Percentiles rank a stretch among this genome's conserved stretches.
Evolutionary conservation across 495 filamentous ascomycete species (phyloP).

Genomic region (Pyrenula massariospora): DNA sequence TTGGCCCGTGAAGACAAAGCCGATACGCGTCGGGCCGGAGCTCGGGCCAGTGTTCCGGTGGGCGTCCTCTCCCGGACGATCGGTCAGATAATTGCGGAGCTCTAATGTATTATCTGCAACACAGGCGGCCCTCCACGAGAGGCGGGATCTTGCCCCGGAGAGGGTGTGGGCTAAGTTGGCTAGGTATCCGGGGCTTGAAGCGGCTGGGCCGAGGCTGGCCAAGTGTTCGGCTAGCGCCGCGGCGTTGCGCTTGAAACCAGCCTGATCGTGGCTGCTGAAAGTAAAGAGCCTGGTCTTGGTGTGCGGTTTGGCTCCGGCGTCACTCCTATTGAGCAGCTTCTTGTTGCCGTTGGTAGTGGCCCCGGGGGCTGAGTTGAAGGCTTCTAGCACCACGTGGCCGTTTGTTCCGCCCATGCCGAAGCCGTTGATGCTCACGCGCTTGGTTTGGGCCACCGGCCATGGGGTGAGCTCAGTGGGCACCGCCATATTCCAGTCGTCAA

Average conservation of each 20-base stretch:
- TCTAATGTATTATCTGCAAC: conserved; percentile 6
- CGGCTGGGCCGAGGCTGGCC: neutral
- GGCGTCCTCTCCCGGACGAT: neutral
- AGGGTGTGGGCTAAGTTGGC: conserved; percentile 25
- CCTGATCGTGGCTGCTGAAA: conserved; percentile 9
- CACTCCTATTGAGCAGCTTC: too few relatives aligned
- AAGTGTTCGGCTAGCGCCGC: neutral
- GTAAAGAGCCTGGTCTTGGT: too few relatives aligned
- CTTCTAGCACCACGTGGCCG: conserved; percentile 16
- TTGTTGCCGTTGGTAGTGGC: too few relatives aligned
- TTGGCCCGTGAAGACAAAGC: conserved; percentile 21
- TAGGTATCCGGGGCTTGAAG: neutral
- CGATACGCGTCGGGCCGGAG: conserved; percentile 2
- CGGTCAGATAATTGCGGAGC: conserved; percentile 13
- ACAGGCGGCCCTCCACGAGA: conserved; percentile 16
- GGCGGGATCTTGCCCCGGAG: conserved; percentile 10
- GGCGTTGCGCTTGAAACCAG: conserved; percentile 3
- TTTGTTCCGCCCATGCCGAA: conserved; percentile 22
- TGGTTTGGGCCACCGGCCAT: conserved; percentile 15
- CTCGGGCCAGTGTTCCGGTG: neutral
- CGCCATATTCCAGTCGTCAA: conserved; percentile 4
- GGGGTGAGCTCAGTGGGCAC: conserved; percentile 1
- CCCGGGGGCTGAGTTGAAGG: conserved; percentile 7
- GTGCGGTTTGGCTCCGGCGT: too few relatives aligned
- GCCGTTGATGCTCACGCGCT: conserved; percentile 13